Evolutionary conservation across 2,329 filamentous ascomycete species (phyloP).

Genomic region (Seiridium unicorne): DNA sequence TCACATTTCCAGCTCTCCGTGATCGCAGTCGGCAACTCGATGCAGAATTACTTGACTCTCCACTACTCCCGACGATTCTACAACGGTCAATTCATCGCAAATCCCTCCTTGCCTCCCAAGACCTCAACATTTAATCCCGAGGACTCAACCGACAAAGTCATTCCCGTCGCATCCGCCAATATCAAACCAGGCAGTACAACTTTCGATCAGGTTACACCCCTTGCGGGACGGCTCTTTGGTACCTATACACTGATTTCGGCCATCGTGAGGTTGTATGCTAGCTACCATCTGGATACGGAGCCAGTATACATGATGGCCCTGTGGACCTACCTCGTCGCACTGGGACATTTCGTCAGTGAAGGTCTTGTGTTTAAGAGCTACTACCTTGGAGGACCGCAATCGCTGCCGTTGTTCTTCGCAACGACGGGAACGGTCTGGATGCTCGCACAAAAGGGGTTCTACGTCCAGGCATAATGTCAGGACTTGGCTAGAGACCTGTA

Average conservation of each 20-base stretch:
- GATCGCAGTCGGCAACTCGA: constrained; percentile 78
- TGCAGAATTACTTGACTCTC: constrained; percentile 80
- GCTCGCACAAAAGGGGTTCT: constrained; percentile 65
- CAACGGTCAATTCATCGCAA: constrained; percentile 60
- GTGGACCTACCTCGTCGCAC: constrained; percentile 78
- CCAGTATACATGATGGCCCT: constrained; percentile 77
- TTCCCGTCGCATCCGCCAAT: constrained; percentile 39
- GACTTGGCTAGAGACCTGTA: background rate
- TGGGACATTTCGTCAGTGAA: constrained; percentile 77
- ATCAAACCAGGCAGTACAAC: constrained; percentile 43
- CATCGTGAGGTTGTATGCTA: constrained; percentile 77
- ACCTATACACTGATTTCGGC: constrained; percentile 83
- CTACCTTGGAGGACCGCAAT: constrained; percentile 56
- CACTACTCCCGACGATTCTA: constrained; percentile 87
- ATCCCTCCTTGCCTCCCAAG: constrained; percentile 40
- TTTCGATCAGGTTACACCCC: constrained; percentile 65
- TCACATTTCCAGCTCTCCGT: constrained; percentile 64
- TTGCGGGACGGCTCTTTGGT: constrained; percentile 78
- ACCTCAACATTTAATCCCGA: constrained; percentile 46
- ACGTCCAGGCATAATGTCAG: constrained; percentile 46
- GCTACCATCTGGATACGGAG: constrained; percentile 73
- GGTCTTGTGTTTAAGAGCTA: constrained; percentile 77
- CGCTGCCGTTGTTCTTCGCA: constrained; percentile 54
- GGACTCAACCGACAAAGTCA: constrained; percentile 51
- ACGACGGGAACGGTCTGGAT: constrained; percentile 58